phyloP scores from a whole-genome alignment of 495 filamentous ascomycete genomes.

The Neurospora sp. region DNA sequence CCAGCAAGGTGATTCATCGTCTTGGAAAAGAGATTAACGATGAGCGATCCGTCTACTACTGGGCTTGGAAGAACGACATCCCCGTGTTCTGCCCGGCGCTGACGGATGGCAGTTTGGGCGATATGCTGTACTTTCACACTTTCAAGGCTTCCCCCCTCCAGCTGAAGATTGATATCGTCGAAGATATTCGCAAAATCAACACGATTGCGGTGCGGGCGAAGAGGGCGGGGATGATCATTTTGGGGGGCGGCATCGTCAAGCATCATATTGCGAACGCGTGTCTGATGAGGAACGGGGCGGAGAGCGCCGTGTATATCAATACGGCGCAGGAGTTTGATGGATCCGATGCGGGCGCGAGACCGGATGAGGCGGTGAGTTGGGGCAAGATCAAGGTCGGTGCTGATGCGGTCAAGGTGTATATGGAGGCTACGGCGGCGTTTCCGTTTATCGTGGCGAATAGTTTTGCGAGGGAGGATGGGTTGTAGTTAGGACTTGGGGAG shows the following conservation, averaged over 20 bases:
- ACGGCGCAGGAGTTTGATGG: constrained; percentile 96
- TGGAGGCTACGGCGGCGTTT: constrained; percentile 86
- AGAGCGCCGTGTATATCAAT: constrained; percentile 94
- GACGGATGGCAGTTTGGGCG: constrained; percentile 87
- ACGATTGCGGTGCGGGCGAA: constrained; percentile 76
- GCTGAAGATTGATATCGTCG: constrained; percentile 76
- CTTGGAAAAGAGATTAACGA: constrained; percentile 89
- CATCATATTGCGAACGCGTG: constrained; percentile 97
- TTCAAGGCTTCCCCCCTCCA: constrained; percentile 72
- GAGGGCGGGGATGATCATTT: constrained; percentile 82
- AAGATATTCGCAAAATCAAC: constrained; percentile 83
- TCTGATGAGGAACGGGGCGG: constrained; percentile 92
- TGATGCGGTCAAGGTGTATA: constrained; percentile 85
- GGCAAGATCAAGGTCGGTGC: constrained; percentile 89
- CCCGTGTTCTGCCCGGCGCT: constrained; percentile 94
- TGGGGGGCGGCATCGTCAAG: constrained; percentile 89
- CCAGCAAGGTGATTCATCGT: constrained; percentile 73
- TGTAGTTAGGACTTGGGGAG: too few relatives aligned
- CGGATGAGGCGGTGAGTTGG: constrained; percentile 96
- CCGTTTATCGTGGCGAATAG: constrained; percentile 92
- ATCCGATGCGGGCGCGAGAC: constrained; percentile 88
- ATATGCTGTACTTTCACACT: constrained; percentile 97
- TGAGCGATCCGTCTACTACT: constrained; percentile 80
- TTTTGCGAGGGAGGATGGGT: constrained; percentile 53
- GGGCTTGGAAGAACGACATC: constrained; percentile 88